A percentile compares a stretch with the other conserved stretches of the same genome.
phyloP scores from a whole-genome alignment of 768 basidiomycete species.

The Suillus americanus region DNA sequence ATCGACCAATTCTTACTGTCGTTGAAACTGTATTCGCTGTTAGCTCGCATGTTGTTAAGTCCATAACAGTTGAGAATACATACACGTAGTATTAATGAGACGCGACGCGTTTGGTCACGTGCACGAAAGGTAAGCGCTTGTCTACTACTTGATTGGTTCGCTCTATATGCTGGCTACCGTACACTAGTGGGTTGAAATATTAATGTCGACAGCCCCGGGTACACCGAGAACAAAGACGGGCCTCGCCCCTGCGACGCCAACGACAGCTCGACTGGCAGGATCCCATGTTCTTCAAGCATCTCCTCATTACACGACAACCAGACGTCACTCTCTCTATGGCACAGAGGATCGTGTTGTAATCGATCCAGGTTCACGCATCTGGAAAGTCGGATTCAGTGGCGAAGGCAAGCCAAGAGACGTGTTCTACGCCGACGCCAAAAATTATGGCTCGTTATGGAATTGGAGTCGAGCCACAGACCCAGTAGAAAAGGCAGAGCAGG shows the following conservation, averaged over 20 bases:
- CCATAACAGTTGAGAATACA: no score
- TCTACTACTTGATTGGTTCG: no score
- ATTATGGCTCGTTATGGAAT: slow-evolving; percentile 55
- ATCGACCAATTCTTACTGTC: not conserved
- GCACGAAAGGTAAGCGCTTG: not conserved
- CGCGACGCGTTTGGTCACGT: not conserved
- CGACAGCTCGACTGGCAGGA: slow-evolving; percentile 49
- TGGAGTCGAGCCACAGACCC: slow-evolving; percentile 54
- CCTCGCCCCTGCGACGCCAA: slow-evolving; percentile 47
- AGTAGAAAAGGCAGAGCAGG: slow-evolving; percentile 67
- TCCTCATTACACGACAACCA: slow-evolving; percentile 81
- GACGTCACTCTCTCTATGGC: slow-evolving; percentile 93
- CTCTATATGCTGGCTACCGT: not conserved
- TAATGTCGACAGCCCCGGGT: slow-evolving; percentile 34
- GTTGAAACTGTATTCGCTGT: not conserved
- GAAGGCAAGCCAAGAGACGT: slow-evolving; percentile 89
- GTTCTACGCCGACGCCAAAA: slow-evolving; percentile 56
- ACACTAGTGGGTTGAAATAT: not conserved
- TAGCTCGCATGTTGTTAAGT: not conserved
- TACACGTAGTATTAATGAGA: not conserved
- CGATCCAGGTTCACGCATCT: slow-evolving; percentile 90
- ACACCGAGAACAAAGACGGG: slow-evolving; percentile 31
- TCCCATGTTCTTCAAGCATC: slow-evolving; percentile 62
- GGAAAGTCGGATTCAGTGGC: slow-evolving; percentile 98
- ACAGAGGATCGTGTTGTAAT: slow-evolving; percentile 95